Percentiles rank a stretch among this genome's conserved stretches.
phyloP scores from a whole-genome alignment of 2,329 filamentous ascomycete species.

The Taxawa tesnikishii region DNA sequence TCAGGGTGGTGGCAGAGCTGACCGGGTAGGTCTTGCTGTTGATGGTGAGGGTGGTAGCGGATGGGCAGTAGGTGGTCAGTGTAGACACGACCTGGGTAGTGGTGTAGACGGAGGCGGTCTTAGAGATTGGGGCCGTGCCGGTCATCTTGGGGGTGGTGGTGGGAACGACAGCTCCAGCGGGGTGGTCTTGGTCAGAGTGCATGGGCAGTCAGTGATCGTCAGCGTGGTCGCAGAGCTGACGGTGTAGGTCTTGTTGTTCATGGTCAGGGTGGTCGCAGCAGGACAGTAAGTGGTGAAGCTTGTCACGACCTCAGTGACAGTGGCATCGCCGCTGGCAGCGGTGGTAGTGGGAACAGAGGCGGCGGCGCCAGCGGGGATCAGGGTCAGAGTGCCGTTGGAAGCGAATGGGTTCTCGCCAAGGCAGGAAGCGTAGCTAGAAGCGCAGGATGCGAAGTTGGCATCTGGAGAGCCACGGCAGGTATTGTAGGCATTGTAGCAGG shows the following conservation, averaged over 20 bases:
- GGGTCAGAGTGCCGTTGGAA: background rate
- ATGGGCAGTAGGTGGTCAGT: constrained; percentile 67
- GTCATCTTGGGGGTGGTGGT: too few relatives aligned
- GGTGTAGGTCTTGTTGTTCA: constrained; percentile 14
- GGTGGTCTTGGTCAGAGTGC: constrained; percentile 5
- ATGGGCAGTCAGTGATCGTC: constrained; percentile 14
- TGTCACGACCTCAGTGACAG: constrained; percentile 11
- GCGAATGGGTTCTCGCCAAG: constrained; percentile 6
- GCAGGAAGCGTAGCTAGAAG: constrained; percentile 4
- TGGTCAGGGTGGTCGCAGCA: constrained; percentile 11
- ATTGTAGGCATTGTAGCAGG: constrained; percentile 5
- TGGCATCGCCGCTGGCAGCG: background rate
- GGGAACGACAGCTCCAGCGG: too few relatives aligned
- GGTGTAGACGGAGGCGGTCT: too few relatives aligned
- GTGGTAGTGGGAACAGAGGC: constrained; percentile 2
- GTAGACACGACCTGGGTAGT: too few relatives aligned
- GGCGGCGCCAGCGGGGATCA: background rate
- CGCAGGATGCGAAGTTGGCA: constrained; percentile 6
- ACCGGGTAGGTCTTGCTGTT: constrained; percentile 57
- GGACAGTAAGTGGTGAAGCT: constrained; percentile 14
- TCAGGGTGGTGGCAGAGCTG: constrained; percentile 28
- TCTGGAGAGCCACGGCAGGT: constrained; percentile 3
- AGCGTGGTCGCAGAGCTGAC: constrained; percentile 12
- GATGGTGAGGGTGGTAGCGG: constrained; percentile 50
- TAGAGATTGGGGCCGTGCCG: too few relatives aligned